A percentile compares a stretch with the other conserved stretches of the same genome.
These are phyloP conservation scores for Firmiana major DNA, from an alignment of 345 rosid species.

Conservation along the genomic window DNA sequence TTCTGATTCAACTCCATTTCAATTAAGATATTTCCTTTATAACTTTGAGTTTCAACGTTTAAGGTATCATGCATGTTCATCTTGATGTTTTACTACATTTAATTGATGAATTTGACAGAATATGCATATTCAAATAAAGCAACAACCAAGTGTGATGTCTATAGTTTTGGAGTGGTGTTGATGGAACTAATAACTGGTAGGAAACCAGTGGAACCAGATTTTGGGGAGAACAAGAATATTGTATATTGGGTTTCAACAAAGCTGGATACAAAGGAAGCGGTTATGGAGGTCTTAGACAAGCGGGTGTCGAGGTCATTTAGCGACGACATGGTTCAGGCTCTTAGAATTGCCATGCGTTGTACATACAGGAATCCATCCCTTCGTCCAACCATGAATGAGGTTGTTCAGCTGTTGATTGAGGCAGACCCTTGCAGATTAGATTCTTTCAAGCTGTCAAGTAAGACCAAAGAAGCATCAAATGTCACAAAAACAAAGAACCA, in stretches of 20 bases:
- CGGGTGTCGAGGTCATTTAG: constrained; percentile 53
- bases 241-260: constrained; percentile 72
- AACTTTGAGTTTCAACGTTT: background rate
- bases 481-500: constrained; percentile 36
- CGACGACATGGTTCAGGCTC: constrained; percentile 67
- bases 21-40: background rate
- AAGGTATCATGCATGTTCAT: background rate
- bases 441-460: constrained; percentile 42
- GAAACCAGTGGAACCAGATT: constrained; percentile 68
- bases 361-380: constrained; percentile 54
- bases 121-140: constrained; percentile 82
- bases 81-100: background rate
- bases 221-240: constrained; percentile 84
- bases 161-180: constrained; percentile 86
- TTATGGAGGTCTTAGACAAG: constrained; percentile 68
- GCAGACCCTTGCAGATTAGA: constrained; percentile 58
- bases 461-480: constrained; percentile 46
- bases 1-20: constrained; percentile 18
- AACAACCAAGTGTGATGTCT: constrained; percentile 87
- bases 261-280: constrained; percentile 68
- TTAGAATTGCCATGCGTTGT: constrained; percentile 73
- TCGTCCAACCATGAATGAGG: constrained; percentile 88
- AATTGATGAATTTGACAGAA: constrained; percentile 43
- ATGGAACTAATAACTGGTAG: constrained; percentile 87
- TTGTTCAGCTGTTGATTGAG: constrained; percentile 64